These are phyloP conservation scores for carrot (Daucus carota) DNA, from an alignment of 129 eudicot species.

Conservation along the genomic window DNA sequence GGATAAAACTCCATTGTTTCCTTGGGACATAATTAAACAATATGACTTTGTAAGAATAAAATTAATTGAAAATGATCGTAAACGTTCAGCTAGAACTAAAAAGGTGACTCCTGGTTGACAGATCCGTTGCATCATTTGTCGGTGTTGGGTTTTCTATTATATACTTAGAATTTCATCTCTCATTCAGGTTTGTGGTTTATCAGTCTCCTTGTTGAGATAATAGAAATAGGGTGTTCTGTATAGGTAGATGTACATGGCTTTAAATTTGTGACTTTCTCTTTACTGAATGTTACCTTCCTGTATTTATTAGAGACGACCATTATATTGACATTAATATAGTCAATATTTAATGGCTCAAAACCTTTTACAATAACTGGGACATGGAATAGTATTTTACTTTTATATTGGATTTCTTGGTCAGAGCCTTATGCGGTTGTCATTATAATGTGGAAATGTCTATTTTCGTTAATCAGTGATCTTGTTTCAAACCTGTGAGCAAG, in stretches of 20 bases:
- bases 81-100: too few relatives aligned
- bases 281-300: not conserved
- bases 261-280: not conserved
- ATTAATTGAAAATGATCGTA: not conserved
- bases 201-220: not conserved
- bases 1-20: not conserved
- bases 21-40: not conserved
- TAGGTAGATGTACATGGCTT: not conserved
- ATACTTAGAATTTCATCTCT: not conserved
- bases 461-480: not conserved
- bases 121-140: not conserved
- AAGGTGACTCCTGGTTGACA: too few relatives aligned
- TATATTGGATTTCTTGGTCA: not conserved
- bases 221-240: not conserved
- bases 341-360: too few relatives aligned
- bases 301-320: not conserved
- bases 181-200: not conserved
- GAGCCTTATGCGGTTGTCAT: not conserved
- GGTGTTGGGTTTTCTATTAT: not conserved
- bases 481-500: not conserved
- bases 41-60: not conserved
- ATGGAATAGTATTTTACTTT: not conserved
- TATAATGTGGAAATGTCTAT: not conserved
- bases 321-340: not conserved
- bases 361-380: not conserved